phyloP scores from a whole-genome alignment of 257 asterid genomes.

The Solanum raphanifolium region DNA sequence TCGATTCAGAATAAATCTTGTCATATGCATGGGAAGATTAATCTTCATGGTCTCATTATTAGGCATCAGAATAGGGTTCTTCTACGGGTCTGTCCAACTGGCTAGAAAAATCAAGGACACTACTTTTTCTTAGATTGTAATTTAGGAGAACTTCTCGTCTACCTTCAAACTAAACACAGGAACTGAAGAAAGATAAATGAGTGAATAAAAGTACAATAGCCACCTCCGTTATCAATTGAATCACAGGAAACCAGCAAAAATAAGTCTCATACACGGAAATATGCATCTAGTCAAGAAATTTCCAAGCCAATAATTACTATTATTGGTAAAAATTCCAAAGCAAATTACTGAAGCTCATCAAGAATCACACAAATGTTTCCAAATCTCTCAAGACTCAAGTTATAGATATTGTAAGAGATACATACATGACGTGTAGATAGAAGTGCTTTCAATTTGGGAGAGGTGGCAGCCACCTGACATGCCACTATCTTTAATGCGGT shows the following conservation, averaged over 20 bases:
- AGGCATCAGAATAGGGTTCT: background rate
- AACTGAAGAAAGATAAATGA: background rate
- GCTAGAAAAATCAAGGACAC: background rate
- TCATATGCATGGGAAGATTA: background rate
- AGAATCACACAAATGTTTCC: background rate
- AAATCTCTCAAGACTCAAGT: background rate
- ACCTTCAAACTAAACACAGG: background rate
- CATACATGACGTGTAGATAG: slow-evolving; percentile 35
- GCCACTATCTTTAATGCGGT: slow-evolving; percentile 61
- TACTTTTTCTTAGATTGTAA: background rate
- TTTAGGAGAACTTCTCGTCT: background rate
- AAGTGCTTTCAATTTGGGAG: slow-evolving; percentile 42
- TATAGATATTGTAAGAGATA: background rate
- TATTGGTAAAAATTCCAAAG: background rate
- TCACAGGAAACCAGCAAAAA: background rate
- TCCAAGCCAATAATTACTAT: background rate
- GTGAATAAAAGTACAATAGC: background rate
- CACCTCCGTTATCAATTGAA: background rate
- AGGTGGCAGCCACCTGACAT: slow-evolving; percentile 54
- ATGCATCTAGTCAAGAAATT: background rate
- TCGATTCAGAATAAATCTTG: background rate
- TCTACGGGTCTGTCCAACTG: background rate
- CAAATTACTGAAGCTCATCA: background rate
- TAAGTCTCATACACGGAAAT: background rate
- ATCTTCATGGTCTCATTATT: background rate